Evolutionary conservation across 768 basidiomycete genomes (phyloP).

Genomic region (Amanita phalloides): DNA sequence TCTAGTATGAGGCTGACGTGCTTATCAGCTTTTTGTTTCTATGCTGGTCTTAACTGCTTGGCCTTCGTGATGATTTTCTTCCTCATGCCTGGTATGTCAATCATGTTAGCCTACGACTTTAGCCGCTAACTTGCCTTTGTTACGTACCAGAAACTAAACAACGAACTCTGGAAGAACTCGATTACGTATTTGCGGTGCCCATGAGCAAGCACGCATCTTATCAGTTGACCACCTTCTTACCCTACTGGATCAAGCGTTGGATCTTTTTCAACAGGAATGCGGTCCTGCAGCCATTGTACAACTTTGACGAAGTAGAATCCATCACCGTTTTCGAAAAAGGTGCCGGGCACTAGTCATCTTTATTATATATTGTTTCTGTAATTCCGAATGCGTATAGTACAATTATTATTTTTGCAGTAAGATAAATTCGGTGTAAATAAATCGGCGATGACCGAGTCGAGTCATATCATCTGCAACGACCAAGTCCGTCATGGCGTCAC

Average conservation of each 20-base stretch:
- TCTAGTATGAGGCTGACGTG: slow-evolving; percentile 8
- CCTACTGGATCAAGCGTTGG: slow-evolving; percentile 40
- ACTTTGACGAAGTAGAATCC: slow-evolving; percentile 39
- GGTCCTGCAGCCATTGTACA: slow-evolving; percentile 34
- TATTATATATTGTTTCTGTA: neutral
- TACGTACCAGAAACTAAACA: slow-evolving; percentile 34
- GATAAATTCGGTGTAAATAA: neutral
- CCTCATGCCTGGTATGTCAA: slow-evolving; percentile 35
- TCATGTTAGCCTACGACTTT: neutral
- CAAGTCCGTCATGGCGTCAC: slow-evolving; percentile 17
- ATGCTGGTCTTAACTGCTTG: slow-evolving; percentile 37
- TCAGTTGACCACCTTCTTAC: slow-evolving; percentile 32
- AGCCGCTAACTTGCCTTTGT: neutral
- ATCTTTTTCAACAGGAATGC: slow-evolving; percentile 27
- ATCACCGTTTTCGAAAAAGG: slow-evolving; percentile 34
- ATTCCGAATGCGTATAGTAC: neutral
- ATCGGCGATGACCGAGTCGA: slow-evolving; percentile 8
- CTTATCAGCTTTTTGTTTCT: slow-evolving; percentile 43
- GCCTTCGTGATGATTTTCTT: slow-evolving; percentile 49
- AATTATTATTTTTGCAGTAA: neutral
- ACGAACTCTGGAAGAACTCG: slow-evolving; percentile 39
- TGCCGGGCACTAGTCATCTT: slow-evolving; percentile 18
- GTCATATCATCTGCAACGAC: neutral
- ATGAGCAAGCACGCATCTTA: slow-evolving; percentile 32
- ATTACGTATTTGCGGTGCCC: slow-evolving; percentile 43